phyloP scores from a whole-genome alignment of 441 rosid species.

The Eutrema salsugineum region DNA sequence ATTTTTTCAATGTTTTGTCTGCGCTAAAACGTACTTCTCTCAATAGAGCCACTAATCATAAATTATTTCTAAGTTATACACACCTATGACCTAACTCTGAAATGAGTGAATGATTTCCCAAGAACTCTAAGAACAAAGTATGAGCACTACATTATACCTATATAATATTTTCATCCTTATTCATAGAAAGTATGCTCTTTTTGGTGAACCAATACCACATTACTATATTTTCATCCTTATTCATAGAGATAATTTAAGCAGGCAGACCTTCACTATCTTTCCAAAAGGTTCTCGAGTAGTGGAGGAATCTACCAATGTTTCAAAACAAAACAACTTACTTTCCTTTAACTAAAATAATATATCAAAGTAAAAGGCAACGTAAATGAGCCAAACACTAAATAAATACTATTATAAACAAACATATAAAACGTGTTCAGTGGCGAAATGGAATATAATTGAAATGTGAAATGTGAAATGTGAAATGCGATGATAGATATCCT shows the following conservation, averaged over 20 bases:
- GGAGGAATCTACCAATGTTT: conserved; percentile 32
- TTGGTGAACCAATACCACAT: background rate
- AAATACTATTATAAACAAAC: conserved; percentile 28
- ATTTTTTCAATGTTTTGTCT: background rate
- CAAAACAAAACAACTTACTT: conserved; percentile 27
- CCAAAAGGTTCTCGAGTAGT: conserved; percentile 20
- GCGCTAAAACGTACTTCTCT: background rate
- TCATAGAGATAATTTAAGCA: conserved; percentile 13
- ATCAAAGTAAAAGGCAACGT: conserved; percentile 20
- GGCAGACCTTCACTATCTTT: conserved; percentile 28
- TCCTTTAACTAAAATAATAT: background rate
- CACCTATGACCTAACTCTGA: background rate
- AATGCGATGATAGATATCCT: conserved; percentile 7
- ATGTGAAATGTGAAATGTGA: too few species aligned
- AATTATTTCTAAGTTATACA: background rate
- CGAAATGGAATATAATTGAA: conserved; percentile 12
- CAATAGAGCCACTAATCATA: background rate
- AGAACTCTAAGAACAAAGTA: background rate
- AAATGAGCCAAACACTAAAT: conserved; percentile 24
- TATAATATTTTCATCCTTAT: background rate
- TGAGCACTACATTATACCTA: background rate
- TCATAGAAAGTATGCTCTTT: background rate
- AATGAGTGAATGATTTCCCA: background rate
- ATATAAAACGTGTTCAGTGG: conserved; percentile 25
- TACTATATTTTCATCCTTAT: too few species aligned